Percentiles rank a stretch among this genome's conserved stretches.
phyloP scores from a whole-genome alignment of 805 yeast genomes.

The Sugiyamaella marilandica region DNA sequence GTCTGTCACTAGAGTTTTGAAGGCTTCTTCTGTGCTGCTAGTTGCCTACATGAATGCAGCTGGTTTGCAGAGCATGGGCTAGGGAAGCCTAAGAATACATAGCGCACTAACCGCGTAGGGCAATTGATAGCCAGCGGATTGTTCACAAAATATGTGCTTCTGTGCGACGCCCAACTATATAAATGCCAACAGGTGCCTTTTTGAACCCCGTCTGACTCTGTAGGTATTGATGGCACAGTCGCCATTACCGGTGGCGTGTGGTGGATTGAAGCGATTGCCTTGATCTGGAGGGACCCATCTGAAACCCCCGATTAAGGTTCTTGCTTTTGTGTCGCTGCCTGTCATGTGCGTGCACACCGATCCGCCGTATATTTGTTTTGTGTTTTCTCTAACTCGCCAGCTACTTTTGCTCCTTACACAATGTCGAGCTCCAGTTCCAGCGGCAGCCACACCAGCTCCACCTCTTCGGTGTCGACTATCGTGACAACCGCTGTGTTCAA shows the following conservation, averaged over 20 bases:
- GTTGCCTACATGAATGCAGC: too few relatives aligned
- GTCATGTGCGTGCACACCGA: too few relatives aligned
- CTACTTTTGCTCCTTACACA: not conserved
- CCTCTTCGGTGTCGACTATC: constrained; percentile 67
- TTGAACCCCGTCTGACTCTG: constrained; percentile 4
- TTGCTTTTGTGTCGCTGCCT: too few relatives aligned
- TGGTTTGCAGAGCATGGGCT: not conserved
- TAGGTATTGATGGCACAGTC: not conserved
- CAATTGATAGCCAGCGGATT: not conserved
- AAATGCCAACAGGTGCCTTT: not conserved
- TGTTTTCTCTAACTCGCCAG: not conserved
- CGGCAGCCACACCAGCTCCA: not conserved
- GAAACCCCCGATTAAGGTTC: too few relatives aligned
- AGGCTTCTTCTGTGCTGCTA: too few relatives aligned
- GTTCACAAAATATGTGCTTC: not conserved
- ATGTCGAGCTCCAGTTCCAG: not conserved
- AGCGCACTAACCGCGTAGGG: not conserved
- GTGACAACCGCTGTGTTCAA: constrained; percentile 67
- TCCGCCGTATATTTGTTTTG: too few relatives aligned
- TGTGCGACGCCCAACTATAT: not conserved
- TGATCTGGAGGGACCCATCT: too few relatives aligned
- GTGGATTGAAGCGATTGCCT: too few relatives aligned
- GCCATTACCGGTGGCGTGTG: too few relatives aligned
- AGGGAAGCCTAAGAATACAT: not conserved
- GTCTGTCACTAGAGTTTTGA: too few relatives aligned